Conservation (phyloP, 1,284 basidiomycete species). For the Sporisorium graminicola region DNA sequence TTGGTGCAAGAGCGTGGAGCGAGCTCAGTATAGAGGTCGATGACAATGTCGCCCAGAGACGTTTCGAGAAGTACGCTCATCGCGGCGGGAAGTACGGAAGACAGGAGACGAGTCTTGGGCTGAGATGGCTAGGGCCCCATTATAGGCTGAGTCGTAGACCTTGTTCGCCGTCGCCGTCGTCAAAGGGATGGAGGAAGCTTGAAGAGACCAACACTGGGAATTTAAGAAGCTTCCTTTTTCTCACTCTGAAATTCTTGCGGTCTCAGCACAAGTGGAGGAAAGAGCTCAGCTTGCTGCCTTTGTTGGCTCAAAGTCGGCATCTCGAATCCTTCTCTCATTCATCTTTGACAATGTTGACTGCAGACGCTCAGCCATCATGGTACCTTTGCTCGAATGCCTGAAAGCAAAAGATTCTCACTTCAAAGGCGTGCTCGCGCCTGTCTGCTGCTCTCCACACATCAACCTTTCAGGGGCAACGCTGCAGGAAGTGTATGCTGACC, state of each 20-base stretch:
- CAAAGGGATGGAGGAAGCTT: background rate
- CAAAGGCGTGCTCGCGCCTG: background rate
- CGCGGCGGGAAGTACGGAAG: background rate
- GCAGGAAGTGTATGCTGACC: background rate
- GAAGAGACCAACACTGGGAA: conserved; percentile 4
- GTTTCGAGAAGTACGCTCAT: conserved; percentile 98
- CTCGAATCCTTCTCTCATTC: background rate
- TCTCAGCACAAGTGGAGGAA: conserved; percentile 1
- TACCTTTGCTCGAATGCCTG: too few species aligned
- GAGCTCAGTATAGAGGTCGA: conserved; percentile 90
- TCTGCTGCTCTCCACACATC: background rate
- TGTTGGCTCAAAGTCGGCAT: background rate
- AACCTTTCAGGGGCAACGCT: background rate
- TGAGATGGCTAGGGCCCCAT: background rate
- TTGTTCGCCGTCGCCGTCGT: background rate
- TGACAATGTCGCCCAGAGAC: conserved; percentile 92
- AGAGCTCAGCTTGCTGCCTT: background rate
- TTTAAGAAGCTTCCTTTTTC: background rate
- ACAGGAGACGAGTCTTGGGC: background rate
- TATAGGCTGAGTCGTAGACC: background rate
- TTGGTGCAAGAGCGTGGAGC: conserved; percentile 93
- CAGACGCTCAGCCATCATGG: background rate
- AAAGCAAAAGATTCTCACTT: background rate
- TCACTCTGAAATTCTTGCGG: background rate
- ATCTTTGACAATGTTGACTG: background rate